phyloP scores from a whole-genome alignment of 495 filamentous ascomycete species.

The Podospora pseudoanserina region DNA sequence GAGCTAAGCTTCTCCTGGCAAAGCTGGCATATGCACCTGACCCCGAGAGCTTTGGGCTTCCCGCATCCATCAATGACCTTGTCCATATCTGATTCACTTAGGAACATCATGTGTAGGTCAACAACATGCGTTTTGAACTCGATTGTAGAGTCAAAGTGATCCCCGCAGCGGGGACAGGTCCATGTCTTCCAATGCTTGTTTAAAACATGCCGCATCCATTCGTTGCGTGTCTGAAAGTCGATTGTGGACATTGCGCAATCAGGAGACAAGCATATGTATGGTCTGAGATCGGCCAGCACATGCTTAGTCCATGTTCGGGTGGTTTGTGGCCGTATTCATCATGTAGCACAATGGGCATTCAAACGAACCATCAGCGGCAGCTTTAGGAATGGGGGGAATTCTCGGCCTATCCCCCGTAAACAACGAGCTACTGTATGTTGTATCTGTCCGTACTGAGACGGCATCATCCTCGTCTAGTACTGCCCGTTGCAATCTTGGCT shows the following conservation, averaged over 20 bases:
- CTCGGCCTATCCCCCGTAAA: not conserved
- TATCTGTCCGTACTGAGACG: not conserved
- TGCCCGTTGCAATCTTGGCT: too few relatives aligned
- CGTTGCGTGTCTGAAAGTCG: not conserved
- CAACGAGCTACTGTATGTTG: not conserved
- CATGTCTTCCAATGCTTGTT: not conserved
- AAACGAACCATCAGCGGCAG: not conserved
- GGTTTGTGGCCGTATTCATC: conserved; percentile 3
- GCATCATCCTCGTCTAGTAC: not conserved
- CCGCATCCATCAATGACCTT: not conserved
- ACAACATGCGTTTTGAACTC: not conserved
- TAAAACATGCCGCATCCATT: not conserved
- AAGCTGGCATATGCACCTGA: not conserved
- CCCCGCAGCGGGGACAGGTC: not conserved
- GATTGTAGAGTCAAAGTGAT: not conserved
- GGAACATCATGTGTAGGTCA: not conserved
- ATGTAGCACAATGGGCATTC: conserved; percentile 1
- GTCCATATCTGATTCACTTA: not conserved
- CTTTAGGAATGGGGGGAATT: not conserved
- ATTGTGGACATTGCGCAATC: not conserved
- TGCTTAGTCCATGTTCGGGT: not conserved
- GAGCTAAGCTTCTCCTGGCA: not conserved
- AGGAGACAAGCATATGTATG: not conserved
- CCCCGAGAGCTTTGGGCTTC: not conserved
- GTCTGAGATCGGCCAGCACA: not conserved